Percentiles rank a stretch among this genome's conserved stretches.
These are phyloP conservation scores for Panicum virgatum DNA, from an alignment of 202 grass and related monocot genomes.

Conservation along the genomic window DNA sequence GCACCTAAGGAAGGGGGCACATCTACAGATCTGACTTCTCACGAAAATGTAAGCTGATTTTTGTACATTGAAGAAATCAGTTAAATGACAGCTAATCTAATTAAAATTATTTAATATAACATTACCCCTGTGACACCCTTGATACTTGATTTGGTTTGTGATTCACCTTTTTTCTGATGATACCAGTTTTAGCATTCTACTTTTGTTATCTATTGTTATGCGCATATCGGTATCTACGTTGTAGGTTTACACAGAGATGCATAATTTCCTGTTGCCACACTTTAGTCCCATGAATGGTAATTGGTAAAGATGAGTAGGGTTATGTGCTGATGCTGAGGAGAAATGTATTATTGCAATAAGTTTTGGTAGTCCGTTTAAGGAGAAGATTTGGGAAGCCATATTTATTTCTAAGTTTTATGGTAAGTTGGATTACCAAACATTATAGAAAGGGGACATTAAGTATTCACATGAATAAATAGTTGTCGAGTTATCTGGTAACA, in stretches of 20 bases:
- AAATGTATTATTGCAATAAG: neutral
- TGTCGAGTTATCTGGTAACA: neutral
- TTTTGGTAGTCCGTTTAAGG: neutral
- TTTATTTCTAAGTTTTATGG: too few species aligned
- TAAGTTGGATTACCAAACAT: too few species aligned
- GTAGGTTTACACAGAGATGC: neutral
- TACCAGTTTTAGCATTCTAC: neutral
- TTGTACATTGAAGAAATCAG: neutral
- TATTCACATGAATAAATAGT: neutral
- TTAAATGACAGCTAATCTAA: neutral
- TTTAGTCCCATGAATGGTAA: neutral
- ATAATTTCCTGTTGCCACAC: neutral
- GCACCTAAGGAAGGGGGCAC: constrained; percentile 3
- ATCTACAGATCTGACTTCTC: neutral
- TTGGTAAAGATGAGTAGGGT: neutral
- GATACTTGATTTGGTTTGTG: neutral
- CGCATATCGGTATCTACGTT: too few species aligned
- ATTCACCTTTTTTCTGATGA: neutral
- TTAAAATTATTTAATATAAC: neutral
- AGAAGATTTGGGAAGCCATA: neutral
- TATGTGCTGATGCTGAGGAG: neutral
- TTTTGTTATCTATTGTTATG: neutral
- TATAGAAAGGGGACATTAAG: too few species aligned
- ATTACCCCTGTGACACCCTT: neutral
- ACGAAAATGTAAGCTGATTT: constrained; percentile 31